Evolutionary conservation across 495 filamentous ascomycete genomes (phyloP), one percentile per base, ranked within the genome.

Genomic region (Xylaria longipes): DNA sequence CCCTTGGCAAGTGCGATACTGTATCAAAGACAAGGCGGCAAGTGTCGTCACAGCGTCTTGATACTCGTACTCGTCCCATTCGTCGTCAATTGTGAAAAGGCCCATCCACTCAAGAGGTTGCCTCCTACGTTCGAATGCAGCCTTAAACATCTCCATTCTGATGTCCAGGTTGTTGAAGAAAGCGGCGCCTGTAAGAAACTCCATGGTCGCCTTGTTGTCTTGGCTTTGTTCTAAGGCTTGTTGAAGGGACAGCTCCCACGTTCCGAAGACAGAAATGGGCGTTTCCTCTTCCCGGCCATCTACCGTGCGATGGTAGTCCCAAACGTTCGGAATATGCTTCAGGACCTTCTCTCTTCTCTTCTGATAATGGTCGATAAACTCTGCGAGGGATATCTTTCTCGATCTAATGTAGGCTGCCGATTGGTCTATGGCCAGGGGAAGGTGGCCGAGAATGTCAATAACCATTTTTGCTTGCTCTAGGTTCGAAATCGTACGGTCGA

Each of bases 391-490:
- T 14, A 48, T 48, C 5, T 31, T 65, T 65, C 62, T 65, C 15
- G 62, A 65, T 65, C 62, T 65, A 33, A 65, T 65, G 41, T 65
- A 65, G 41, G 62, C 62, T 65, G 41, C 62, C 17, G 27, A 65
- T 33, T 48, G 62, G 27, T 65, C 41, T 29, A 65, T 65, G 14
- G 41, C 41, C 8, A 65, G 9, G 62, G 62, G 62, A 1, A 65
- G 41, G 41, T 65, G 25, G 5, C 41, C 62, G 41, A 65, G 62
- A 41, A 65, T 65, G 15, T 65, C 41, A 33, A 65, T 27, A 48
- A 65, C 62, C 27, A 22, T 64, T 12, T 65, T 65, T 22, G 62
- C 62, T 65, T 65, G 62, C 20, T 65, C 62, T 35, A 65, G 41
- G 15, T 65, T 65, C 14, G 62, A 46, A 33, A 65, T 65, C 8